Conservation (phyloP, 352 stramenopile genomes). For the Phytophthora ohioensis region DNA sequence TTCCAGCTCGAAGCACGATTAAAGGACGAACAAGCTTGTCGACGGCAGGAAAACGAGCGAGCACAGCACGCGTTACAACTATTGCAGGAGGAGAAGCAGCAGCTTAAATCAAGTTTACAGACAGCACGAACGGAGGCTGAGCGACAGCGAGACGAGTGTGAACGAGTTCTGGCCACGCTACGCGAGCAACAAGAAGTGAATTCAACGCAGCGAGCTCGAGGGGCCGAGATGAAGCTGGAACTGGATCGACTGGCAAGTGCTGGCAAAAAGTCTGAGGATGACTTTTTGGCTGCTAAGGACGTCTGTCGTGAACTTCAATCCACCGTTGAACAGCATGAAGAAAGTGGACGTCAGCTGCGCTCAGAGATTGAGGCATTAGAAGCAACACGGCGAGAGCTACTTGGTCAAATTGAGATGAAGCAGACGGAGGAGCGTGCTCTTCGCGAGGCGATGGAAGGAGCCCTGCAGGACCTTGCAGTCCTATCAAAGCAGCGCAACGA, state of each 20-base stretch:
- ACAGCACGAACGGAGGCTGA: conserved; percentile 43
- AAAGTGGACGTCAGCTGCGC: conserved; percentile 30
- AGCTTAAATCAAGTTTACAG: conserved; percentile 46
- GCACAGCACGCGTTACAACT: conserved; percentile 49
- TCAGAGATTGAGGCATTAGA: conserved; percentile 43
- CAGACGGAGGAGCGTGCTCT: conserved; percentile 59
- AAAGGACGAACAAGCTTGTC: conserved; percentile 59
- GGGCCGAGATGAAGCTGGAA: conserved; percentile 46
- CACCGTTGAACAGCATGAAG: conserved; percentile 47
- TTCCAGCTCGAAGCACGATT: conserved; percentile 65
- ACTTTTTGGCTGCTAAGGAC: conserved; percentile 60
- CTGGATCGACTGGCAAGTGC: conserved; percentile 46
- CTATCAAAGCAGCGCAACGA: conserved; percentile 83
- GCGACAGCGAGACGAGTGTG: conserved; percentile 37
- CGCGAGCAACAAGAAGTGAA: conserved; percentile 50
- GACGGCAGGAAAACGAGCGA: conserved; percentile 39
- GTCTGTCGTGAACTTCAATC: conserved; percentile 62
- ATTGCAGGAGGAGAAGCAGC: conserved; percentile 54
- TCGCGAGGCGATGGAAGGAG: conserved; percentile 69
- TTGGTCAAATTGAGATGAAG: conserved; percentile 56
- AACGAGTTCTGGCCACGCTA: conserved; percentile 34
- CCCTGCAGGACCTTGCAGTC: conserved; percentile 66
- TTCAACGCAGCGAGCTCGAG: conserved; percentile 40
- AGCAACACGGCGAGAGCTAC: conserved; percentile 36
- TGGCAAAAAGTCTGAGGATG: conserved; percentile 49